Base-by-base conservation (phyloP, 768 basidiomycete genomes). In the Pleurotus citrinopileatus region DNA sequence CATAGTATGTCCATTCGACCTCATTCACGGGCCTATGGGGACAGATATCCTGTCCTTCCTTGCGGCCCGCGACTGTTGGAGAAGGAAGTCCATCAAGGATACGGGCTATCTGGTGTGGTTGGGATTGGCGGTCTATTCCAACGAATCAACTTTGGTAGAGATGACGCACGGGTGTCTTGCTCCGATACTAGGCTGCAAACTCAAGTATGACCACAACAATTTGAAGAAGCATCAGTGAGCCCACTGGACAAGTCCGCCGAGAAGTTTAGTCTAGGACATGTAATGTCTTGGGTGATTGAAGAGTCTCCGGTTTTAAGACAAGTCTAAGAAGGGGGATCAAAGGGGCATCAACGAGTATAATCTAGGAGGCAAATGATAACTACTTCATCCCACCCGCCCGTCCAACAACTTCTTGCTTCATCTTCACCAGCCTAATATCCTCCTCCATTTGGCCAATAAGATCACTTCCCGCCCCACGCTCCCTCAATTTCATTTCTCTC, bases 361-460 rank as follows among this genome's bases (percentile, higher is more conserved):
- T n/a, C n/a, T n/a, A n/a, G n/a, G n/a, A n/a, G n/a, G n/a, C n/a
- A n/a, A n/a, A n/a, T n/a, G n/a, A n/a, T n/a, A n/a, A n/a, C n/a
- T n/a, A n/a, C n/a, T n/a, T n/a, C n/a, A n/a, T n/a, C n/a, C n/a
- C n/a, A n/a, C n/a, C n/a, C n/a, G 53, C 51, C 52, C 54, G 45
- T 26, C 54, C 56, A 17, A 57, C 52, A 13, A 54, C 28, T 19
- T 52, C 36, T 13, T 52, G 44, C 48, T 46, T 54, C 20, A 55
- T 53, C 29, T 51, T 23, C 46, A 54, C 28, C 17, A 48, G 42
- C 26, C 28, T 50, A 12, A 60, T 57, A 5, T 56, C 25, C n/a
- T 57, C 47, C 4, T 48, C 48, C 56, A 60, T 57, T 23, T 42
- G 43, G 10, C 32, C 25, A 20, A 57, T 20, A 13, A 56, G 29